Evolutionary conservation across 2,329 filamentous ascomycete genomes (phyloP).

Genomic region (Apiospora marii): DNA sequence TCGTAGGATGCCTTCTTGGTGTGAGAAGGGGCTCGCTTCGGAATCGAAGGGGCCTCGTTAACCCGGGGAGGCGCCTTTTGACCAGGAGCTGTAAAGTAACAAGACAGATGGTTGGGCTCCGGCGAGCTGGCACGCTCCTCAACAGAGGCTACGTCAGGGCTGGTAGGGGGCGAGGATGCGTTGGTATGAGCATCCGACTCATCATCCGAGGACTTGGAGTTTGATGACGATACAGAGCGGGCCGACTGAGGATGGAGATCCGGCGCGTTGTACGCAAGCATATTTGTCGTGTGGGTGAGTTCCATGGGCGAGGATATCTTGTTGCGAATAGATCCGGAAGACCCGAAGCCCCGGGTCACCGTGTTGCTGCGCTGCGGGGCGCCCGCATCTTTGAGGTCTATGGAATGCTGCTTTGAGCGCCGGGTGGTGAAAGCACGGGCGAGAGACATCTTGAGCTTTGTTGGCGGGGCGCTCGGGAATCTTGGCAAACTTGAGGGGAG

Average conservation of each 20-base stretch:
- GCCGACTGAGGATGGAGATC: conserved; percentile 69
- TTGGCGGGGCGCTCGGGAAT: conserved; percentile 32
- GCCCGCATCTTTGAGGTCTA: conserved; percentile 52
- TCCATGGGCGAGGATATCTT: conserved; percentile 90
- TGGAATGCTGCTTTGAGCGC: conserved; percentile 63
- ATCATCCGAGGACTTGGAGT: conserved; percentile 70
- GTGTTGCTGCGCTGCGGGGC: conserved; percentile 59
- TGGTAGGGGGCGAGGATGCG: conserved; percentile 69
- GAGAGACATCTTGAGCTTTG: conserved; percentile 61
- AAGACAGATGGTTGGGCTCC: conserved; percentile 72
- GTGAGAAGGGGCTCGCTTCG: conserved; percentile 82
- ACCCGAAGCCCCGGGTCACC: conserved; percentile 50
- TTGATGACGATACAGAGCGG: conserved; percentile 58
- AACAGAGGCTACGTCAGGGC: conserved; percentile 70
- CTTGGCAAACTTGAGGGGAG: not conserved
- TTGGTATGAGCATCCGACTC: conserved; percentile 71
- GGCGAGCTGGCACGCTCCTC: conserved; percentile 63
- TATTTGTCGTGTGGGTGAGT: conserved; percentile 93
- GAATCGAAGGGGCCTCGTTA: conserved; percentile 52
- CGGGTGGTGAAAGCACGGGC: conserved; percentile 77
- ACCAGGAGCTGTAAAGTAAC: conserved; percentile 66
- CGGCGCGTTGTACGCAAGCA: conserved; percentile 93
- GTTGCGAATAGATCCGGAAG: conserved; percentile 59
- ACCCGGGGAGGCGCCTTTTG: conserved; percentile 53
- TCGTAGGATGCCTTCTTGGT: conserved; percentile 85